A percentile compares a stretch with the other conserved stretches of the same genome.
Evolutionary conservation across 257 asterid species (phyloP).

Genomic region (Solanum stenotomum): DNA sequence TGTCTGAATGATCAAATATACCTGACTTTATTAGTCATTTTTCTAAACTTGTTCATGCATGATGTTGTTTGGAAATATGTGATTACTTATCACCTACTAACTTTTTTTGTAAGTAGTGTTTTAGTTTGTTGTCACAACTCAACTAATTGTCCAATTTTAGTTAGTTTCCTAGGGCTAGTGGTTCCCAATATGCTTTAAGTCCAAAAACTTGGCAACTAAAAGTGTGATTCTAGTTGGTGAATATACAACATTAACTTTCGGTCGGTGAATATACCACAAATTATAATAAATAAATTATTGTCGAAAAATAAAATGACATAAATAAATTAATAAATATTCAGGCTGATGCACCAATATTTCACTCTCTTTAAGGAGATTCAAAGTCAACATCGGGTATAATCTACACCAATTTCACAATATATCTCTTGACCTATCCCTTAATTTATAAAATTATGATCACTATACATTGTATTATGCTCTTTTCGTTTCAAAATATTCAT

Average conservation of each 20-base stretch:
- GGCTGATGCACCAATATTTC: fast-evolving
- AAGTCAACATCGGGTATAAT: too few relatives aligned
- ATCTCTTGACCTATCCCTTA: background rate
- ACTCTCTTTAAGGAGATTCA: too few relatives aligned
- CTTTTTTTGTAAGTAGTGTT: background rate
- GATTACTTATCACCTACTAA: background rate
- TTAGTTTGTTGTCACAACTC: background rate
- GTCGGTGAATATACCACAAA: too few relatives aligned
- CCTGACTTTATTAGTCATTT: fast-evolving
- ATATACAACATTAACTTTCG: background rate
- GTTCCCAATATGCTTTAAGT: background rate
- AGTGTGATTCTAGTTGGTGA: background rate
- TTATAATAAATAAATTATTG: too few relatives aligned
- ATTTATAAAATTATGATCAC: background rate
- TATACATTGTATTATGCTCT: background rate
- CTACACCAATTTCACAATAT: too few relatives aligned
- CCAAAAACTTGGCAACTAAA: background rate
- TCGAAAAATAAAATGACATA: too few relatives aligned
- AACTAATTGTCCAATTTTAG: background rate
- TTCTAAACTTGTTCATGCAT: background rate
- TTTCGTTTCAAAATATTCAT: background rate
- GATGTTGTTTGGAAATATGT: background rate
- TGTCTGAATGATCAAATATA: too few relatives aligned
- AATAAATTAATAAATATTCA: too few relatives aligned
- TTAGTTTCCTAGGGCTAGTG: background rate